A percentile compares a stretch with the other conserved stretches of the same genome.
These are phyloP conservation scores for Podospora bellae-mahoneyi DNA, from an alignment of 495 filamentous ascomycete genomes.

Conservation along the genomic window DNA sequence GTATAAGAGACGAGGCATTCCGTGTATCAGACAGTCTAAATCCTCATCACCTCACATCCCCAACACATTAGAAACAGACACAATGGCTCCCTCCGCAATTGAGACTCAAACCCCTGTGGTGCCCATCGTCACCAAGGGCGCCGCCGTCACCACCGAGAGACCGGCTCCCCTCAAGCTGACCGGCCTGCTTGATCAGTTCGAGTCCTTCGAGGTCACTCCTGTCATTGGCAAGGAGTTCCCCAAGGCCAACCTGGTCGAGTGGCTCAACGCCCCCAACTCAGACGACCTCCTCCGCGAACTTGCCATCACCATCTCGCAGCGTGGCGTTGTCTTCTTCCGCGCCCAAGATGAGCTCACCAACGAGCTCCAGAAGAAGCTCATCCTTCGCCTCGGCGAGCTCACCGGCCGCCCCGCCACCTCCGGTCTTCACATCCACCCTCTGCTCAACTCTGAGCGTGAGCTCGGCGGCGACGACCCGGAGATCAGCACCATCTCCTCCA, in stretches of 20 bases:
- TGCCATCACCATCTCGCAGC: slow-evolving; percentile 71
- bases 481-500: slow-evolving; percentile 66
- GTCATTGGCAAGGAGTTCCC: slow-evolving; percentile 66
- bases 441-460: slow-evolving; percentile 59
- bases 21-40: not conserved
- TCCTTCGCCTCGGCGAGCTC: slow-evolving; percentile 58
- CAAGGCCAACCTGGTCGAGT: slow-evolving; percentile 58
- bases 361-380: slow-evolving; percentile 57
- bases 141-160: not conserved
- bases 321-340: slow-evolving; percentile 78
- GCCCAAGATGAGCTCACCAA: slow-evolving; percentile 56
- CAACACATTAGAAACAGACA: not conserved
- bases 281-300: slow-evolving; percentile 65
- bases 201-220: slow-evolving; percentile 64
- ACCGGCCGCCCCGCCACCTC: slow-evolving; percentile 61
- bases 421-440: slow-evolving; percentile 66
- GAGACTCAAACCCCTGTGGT: slow-evolving; percentile 9
- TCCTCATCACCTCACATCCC: not conserved
- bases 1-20: not conserved
- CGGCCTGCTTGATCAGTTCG: slow-evolving; percentile 54
- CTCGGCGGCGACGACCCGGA: slow-evolving; percentile 61
- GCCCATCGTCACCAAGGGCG: slow-evolving; percentile 20
- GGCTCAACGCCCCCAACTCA: slow-evolving; percentile 59
- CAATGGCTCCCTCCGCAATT: slow-evolving; percentile 36
- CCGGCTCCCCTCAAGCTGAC: slow-evolving; percentile 47